phyloP scores from a whole-genome alignment of 495 filamentous ascomycete genomes.

The Xylaria intraflava region DNA sequence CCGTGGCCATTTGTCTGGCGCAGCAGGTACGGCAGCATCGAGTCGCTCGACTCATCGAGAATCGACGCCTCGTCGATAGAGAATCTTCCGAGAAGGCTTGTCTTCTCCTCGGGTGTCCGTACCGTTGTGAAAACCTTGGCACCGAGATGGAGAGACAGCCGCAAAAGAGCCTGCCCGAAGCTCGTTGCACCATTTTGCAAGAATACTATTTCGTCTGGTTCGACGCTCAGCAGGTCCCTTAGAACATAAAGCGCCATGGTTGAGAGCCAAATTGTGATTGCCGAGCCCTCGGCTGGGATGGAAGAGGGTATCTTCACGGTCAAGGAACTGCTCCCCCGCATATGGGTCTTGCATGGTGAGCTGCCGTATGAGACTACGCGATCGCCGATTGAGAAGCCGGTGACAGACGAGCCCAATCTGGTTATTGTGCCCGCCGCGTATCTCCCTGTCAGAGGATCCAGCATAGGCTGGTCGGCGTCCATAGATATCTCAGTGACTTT shows the following conservation, averaged over 20 bases:
- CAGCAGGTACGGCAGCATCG: slow-evolving; percentile 35
- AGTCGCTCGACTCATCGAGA: slow-evolving; percentile 26
- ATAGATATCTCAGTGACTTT: neutral
- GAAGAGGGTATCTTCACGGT: neutral
- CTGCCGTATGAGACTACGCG: neutral
- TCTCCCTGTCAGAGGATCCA: neutral
- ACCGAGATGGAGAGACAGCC: slow-evolving; percentile 34
- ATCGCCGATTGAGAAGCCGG: neutral
- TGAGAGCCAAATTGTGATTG: neutral
- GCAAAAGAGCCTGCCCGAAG: slow-evolving; percentile 45
- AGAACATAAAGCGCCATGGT: neutral
- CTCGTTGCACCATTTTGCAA: slow-evolving; percentile 44
- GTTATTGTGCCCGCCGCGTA: neutral
- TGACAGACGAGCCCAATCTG: neutral
- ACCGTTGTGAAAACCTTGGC: slow-evolving; percentile 37
- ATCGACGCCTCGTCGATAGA: slow-evolving; percentile 40
- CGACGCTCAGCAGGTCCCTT: neutral
- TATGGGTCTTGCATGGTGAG: neutral
- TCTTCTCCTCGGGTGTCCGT: slow-evolving; percentile 24
- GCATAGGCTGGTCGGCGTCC: neutral
- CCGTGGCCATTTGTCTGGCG: slow-evolving; percentile 37
- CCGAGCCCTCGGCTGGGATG: neutral
- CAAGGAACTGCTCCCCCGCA: neutral
- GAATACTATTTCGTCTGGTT: slow-evolving; percentile 38
- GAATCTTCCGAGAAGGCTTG: slow-evolving; percentile 30